A percentile compares a stretch with the other conserved stretches of the same genome.
phyloP scores from a whole-genome alignment of 2,329 filamentous ascomycete species.

The Escovopsis sp. region DNA sequence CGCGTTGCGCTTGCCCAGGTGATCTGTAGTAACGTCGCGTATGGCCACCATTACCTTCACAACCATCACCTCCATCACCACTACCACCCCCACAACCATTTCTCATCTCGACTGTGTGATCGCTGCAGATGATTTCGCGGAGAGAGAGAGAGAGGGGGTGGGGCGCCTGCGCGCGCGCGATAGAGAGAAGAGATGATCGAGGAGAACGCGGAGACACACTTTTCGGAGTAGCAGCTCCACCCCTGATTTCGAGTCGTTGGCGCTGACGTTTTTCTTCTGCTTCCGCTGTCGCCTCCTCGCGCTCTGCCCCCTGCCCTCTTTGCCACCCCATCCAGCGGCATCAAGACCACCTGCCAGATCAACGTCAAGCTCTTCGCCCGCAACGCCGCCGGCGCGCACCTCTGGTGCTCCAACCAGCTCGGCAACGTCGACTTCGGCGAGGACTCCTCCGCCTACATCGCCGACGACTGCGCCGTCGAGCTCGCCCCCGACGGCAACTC shows the following conservation, averaged over 20 bases:
- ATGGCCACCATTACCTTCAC: too few species aligned
- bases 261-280: not conserved
- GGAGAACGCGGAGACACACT: not conserved
- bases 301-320: too few species aligned
- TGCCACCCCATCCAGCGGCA: conserved; percentile 41
- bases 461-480: conserved; percentile 70
- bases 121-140: too few species aligned
- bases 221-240: not conserved
- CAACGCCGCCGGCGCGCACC: conserved; percentile 52
- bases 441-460: conserved; percentile 69
- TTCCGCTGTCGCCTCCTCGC: too few species aligned
- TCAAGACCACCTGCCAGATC: conserved; percentile 85
- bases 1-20: conserved; percentile 69
- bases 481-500: conserved; percentile 68
- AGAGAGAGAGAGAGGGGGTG: too few species aligned
- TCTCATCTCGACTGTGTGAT: not conserved
- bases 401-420: conserved; percentile 75
- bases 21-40: conserved; percentile 97
- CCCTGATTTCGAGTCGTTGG: not conserved
- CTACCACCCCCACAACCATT: too few species aligned
- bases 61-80: too few species aligned
- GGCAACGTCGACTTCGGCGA: conserved; percentile 71
- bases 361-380: conserved; percentile 82
- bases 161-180: too few species aligned
- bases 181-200: too few species aligned